phyloP scores from a whole-genome alignment of 495 filamentous ascomycete genomes.

The Mycothermus thermophilus region DNA sequence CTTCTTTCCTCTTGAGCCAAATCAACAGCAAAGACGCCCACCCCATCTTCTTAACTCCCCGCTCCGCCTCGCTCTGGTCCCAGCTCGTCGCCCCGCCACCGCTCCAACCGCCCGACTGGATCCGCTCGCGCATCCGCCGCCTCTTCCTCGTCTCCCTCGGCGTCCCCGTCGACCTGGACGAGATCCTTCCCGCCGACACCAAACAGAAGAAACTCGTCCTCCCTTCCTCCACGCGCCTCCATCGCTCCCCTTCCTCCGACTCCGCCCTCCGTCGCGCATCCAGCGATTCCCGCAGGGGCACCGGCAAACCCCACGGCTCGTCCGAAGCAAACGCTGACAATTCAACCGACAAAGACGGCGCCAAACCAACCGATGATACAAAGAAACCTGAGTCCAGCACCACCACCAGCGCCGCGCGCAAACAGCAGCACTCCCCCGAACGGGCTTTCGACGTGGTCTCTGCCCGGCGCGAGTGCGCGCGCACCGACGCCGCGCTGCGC shows the following conservation, averaged over 20 bases:
- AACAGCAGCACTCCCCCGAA: too few relatives aligned
- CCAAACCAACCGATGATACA: neutral
- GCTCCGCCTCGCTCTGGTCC: constrained; percentile 83
- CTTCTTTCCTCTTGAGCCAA: constrained; percentile 21
- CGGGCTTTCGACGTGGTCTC: constrained; percentile 66
- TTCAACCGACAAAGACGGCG: constrained; percentile 2
- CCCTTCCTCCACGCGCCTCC: constrained; percentile 56
- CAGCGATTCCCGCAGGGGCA: constrained; percentile 32
- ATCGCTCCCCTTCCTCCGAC: constrained; percentile 42
- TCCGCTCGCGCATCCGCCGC: constrained; percentile 86
- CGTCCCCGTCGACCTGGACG: constrained; percentile 91
- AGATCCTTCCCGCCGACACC: constrained; percentile 75
- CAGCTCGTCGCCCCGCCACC: constrained; percentile 91
- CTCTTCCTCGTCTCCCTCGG: constrained; percentile 93
- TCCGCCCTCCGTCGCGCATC: constrained; percentile 27
- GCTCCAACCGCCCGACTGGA: constrained; percentile 93
- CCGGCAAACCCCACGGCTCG: constrained; percentile 42
- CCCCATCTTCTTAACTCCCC: constrained; percentile 51
- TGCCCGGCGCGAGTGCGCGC: constrained; percentile 63
- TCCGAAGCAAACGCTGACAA: constrained; percentile 39
- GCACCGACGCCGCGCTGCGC: constrained; percentile 65
- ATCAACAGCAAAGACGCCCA: too few relatives aligned
- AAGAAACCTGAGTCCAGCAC: constrained; percentile 37
- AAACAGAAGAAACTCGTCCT: constrained; percentile 97
- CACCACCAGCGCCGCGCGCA: too few relatives aligned